Conservation (phyloP, 2,329 filamentous ascomycete genomes). For the Xylariaceae sp. region DNA sequence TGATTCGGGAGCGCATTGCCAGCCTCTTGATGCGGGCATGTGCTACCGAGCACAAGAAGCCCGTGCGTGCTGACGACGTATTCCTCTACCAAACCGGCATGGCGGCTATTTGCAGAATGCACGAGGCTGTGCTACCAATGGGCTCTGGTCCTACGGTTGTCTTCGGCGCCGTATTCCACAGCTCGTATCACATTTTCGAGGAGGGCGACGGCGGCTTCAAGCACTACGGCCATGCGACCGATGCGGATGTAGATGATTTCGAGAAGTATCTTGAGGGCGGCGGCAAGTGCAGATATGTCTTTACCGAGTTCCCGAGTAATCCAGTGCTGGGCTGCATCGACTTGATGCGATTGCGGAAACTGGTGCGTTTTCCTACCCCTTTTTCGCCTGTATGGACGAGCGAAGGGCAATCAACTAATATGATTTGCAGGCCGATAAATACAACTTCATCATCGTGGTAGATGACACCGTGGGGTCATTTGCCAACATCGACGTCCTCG, state of each 20-base stretch:
- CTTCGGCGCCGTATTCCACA: slow-evolving; percentile 49
- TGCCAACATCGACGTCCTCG: slow-evolving; percentile 46
- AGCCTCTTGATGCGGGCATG: slow-evolving; percentile 40
- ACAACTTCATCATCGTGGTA: slow-evolving; percentile 41
- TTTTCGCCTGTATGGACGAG: not conserved
- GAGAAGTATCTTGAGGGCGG: slow-evolving; percentile 41
- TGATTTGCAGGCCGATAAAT: slow-evolving; percentile 32
- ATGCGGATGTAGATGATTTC: slow-evolving; percentile 39
- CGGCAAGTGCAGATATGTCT: slow-evolving; percentile 40
- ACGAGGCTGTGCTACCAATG: slow-evolving; percentile 35
- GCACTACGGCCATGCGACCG: slow-evolving; percentile 43
- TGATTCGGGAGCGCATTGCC: slow-evolving; percentile 38
- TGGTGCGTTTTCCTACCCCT: slow-evolving; percentile 34
- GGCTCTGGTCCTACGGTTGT: slow-evolving; percentile 37
- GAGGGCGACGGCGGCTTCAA: slow-evolving; percentile 41
- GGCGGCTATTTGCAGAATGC: slow-evolving; percentile 44
- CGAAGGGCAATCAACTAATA: not conserved
- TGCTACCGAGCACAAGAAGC: slow-evolving; percentile 25
- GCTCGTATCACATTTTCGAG: slow-evolving; percentile 44
- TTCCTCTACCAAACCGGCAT: slow-evolving; percentile 50
- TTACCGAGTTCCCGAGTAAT: slow-evolving; percentile 48
- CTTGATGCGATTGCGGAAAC: slow-evolving; percentile 33
- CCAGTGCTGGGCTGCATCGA: slow-evolving; percentile 41
- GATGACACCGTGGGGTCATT: slow-evolving; percentile 48
- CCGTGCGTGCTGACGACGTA: slow-evolving; percentile 38